Base-by-base conservation (phyloP, 1,284 basidiomycete genomes). In the Bjerkandera adusta region DNA sequence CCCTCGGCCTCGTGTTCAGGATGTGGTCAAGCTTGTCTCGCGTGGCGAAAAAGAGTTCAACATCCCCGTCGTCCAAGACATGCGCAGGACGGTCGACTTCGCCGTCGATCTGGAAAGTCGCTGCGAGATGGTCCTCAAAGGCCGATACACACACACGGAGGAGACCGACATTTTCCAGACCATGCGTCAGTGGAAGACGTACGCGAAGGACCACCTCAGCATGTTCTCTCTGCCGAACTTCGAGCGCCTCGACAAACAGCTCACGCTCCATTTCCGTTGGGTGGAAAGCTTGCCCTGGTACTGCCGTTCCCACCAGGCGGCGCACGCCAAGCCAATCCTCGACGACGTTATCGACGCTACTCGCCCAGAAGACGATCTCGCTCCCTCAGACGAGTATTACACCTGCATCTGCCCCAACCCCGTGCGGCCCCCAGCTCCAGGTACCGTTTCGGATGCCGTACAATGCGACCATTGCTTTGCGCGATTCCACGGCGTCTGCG, bases 391-490 rank as follows among this genome's bases (percentile, higher is more conserved):
- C 59, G 86, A 89, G 64, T 89, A 79, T 63, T 82, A 85, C 60
- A 91, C 89, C 1, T 91, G 88, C 59, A 91, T 91, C 50, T 91
- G 88, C 62, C 80, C 73, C 26, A 64, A 68, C 3, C 79, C 89
- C 13, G 88, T 91, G 33, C 78, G 80, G 20, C 87, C 86, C 10
- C 88, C 87, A 18, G 80, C 81, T 2, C 75, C 77, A 4, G 86
- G 85, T n/a, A 68, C 71, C 10, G 68, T 75, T 20, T 89, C 88
- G 0, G 87, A 90, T 60, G 88, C 89, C 0, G 89, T 91, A 5
- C 88, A 91, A 61, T 91, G 88, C 60, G 88, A 91, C 59, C 88
- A 91, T 57, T 91, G 88, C 55, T 86, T 77, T 60, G 89, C 88
- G 35, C 72, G 87, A 43, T 91, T 91, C 67, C 88, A 91, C 54